Conservation (phyloP, 225 moss, liverwort and hornwort species). For the Physcomitrellopsis africana region DNA sequence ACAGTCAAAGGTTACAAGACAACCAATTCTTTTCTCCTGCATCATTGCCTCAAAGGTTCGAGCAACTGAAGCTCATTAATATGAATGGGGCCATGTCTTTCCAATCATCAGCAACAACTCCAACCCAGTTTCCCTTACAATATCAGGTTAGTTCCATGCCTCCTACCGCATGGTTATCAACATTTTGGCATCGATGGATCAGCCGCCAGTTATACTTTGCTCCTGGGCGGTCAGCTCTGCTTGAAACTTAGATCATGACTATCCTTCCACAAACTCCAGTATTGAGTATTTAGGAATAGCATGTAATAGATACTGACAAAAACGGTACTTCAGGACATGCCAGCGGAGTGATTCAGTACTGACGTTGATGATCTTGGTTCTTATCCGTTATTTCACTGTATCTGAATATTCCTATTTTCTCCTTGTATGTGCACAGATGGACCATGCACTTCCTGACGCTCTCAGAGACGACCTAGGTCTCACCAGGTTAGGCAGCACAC, state of each 20-base stretch:
- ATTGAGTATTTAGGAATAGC: not conserved
- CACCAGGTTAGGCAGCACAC: constrained; percentile 10
- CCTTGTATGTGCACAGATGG: constrained; percentile 38
- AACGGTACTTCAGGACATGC: too few species aligned
- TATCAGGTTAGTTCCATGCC: constrained; percentile 43
- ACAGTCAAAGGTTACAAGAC: constrained; percentile 36
- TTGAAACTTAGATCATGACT: not conserved
- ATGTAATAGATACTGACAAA: too few species aligned
- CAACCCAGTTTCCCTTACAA: constrained; percentile 38
- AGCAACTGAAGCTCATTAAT: constrained; percentile 36
- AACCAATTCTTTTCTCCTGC: constrained; percentile 26
- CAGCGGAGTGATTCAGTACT: too few species aligned
- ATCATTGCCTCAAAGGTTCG: constrained; percentile 23
- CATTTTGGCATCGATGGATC: constrained; percentile 3
- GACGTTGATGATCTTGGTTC: constrained; percentile 11
- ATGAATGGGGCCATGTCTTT: constrained; percentile 22
- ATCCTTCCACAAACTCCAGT: not conserved
- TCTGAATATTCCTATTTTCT: constrained; percentile 5
- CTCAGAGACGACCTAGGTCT: constrained; percentile 42
- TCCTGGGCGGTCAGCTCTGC: constrained; percentile 8
- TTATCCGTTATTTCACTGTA: constrained; percentile 4
- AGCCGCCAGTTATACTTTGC: not conserved
- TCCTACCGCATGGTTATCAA: not conserved
- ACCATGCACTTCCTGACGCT: constrained; percentile 36
- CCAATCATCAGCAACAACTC: constrained; percentile 32